Evolutionary conservation across 176 grass and related monocot species (phyloP).

Genomic region (Ensete glaucum): DNA sequence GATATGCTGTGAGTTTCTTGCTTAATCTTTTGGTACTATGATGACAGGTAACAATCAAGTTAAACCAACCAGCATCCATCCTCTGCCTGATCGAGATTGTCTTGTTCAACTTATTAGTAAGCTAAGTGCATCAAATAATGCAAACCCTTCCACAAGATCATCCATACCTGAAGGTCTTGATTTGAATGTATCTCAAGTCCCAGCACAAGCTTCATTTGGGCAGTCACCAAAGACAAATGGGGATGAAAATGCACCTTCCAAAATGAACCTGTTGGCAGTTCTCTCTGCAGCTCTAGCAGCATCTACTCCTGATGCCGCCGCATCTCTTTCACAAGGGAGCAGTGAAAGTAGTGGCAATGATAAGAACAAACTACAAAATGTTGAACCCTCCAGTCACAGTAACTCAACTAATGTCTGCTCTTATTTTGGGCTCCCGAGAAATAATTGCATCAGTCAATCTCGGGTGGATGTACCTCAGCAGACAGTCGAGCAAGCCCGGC

Average conservation of each 20-base stretch:
- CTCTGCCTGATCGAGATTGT: constrained; percentile 59
- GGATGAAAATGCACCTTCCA: constrained; percentile 39
- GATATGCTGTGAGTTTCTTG: constrained; percentile 1
- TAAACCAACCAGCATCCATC: constrained; percentile 41
- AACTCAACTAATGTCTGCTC: constrained; percentile 30
- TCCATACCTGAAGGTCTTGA: constrained; percentile 57
- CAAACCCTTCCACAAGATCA: constrained; percentile 38
- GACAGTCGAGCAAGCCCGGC: constrained; percentile 19
- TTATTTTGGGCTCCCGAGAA: constrained; percentile 18
- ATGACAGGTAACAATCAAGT: constrained; percentile 48
- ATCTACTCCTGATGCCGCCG: constrained; percentile 45
- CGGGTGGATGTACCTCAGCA: constrained; percentile 29
- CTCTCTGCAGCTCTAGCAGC: constrained; percentile 55
- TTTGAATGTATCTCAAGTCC: constrained; percentile 57
- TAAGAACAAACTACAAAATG: constrained; percentile 63
- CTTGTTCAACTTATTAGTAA: constrained; percentile 76
- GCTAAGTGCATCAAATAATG: constrained; percentile 64
- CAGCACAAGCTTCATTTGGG: constrained; percentile 42
- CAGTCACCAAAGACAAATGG: constrained; percentile 23
- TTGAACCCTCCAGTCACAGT: constrained; percentile 33
- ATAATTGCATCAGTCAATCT: constrained; percentile 24
- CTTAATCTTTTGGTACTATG: constrained; percentile 1
- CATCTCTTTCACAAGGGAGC: constrained; percentile 82
- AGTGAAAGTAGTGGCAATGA: constrained; percentile 85
- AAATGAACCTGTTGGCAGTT: constrained; percentile 55